A percentile compares a stretch with the other conserved stretches of the same genome.
These are phyloP conservation scores for Botrytis cinerea DNA, from an alignment of 2,329 filamentous ascomycete species.

Conservation along the genomic window DNA sequence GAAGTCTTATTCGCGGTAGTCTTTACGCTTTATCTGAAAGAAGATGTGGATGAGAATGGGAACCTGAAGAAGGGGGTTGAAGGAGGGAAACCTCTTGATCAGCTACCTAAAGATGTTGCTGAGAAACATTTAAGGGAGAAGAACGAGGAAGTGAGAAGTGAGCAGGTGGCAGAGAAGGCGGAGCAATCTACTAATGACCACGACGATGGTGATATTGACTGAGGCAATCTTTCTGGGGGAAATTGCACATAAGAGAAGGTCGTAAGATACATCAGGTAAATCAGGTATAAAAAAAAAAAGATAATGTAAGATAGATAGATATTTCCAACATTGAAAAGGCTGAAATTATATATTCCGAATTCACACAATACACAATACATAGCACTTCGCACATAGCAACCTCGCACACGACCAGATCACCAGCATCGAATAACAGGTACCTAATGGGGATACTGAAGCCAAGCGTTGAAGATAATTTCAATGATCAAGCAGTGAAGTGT, in stretches of 20 bases:
- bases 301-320: slow-evolving; percentile 5
- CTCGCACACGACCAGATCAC: neutral
- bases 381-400: neutral
- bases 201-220: slow-evolving; percentile 16
- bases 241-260: neutral
- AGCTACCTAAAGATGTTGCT: slow-evolving; percentile 24
- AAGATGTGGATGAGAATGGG: slow-evolving; percentile 62
- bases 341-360: neutral
- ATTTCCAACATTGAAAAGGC: neutral
- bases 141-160: slow-evolving; percentile 22
- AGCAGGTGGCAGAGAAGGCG: slow-evolving; percentile 27
- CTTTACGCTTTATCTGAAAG: slow-evolving; percentile 74
- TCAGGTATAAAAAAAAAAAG: neutral
- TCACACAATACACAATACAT: neutral
- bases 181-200: slow-evolving; percentile 17
- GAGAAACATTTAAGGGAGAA: slow-evolving; percentile 30
- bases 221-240: neutral
- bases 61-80: slow-evolving; percentile 49
- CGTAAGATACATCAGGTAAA: neutral
- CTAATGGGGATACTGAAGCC: neutral
- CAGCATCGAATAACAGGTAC: no score
- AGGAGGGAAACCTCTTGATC: slow-evolving; percentile 37
- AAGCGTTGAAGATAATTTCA: neutral
- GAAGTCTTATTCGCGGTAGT: slow-evolving; percentile 78
- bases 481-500: neutral